phyloP scores from a whole-genome alignment of 768 basidiomycete species.

The Termitomyces sp. region DNA sequence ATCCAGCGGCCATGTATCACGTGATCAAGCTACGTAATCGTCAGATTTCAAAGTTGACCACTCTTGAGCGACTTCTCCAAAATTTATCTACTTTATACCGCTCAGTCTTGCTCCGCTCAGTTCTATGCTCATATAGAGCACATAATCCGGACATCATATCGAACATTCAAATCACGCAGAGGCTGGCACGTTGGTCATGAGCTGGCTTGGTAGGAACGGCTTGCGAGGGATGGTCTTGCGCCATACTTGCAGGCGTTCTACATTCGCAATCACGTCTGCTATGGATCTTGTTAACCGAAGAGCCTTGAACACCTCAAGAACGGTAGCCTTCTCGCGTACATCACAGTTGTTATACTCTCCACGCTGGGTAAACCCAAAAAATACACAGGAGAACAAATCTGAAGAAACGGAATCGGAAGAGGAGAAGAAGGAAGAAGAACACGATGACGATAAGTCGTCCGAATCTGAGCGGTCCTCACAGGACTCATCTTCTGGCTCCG shows the following conservation, averaged over 20 bases:
- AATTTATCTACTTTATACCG: not conserved
- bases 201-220: conserved; percentile 16
- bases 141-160: not conserved
- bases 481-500: conserved; percentile 11
- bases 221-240: conserved; percentile 7
- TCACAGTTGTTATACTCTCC: conserved; percentile 11
- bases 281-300: not conserved
- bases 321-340: conserved; percentile 9
- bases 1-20: not conserved
- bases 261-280: not conserved
- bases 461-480: conserved; percentile 12
- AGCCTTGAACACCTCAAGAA: conserved; percentile 5
- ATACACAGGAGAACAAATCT: conserved; percentile 11
- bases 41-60: conserved; percentile 5
- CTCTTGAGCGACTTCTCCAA: not conserved
- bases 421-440: conserved; percentile 1
- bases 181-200: conserved; percentile 12
- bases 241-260: conserved; percentile 13
- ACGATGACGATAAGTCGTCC: conserved; percentile 11
- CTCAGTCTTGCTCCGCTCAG: not conserved
- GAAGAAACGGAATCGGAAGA: conserved; percentile 10
- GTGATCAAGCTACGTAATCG: conserved; percentile 7
- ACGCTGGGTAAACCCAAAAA: conserved; percentile 20
- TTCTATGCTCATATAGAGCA: conserved; percentile 4
- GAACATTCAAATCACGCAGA: not conserved